Base-by-base conservation (phyloP, 345 rosid genomes). In the Eucalyptus globulus region DNA sequence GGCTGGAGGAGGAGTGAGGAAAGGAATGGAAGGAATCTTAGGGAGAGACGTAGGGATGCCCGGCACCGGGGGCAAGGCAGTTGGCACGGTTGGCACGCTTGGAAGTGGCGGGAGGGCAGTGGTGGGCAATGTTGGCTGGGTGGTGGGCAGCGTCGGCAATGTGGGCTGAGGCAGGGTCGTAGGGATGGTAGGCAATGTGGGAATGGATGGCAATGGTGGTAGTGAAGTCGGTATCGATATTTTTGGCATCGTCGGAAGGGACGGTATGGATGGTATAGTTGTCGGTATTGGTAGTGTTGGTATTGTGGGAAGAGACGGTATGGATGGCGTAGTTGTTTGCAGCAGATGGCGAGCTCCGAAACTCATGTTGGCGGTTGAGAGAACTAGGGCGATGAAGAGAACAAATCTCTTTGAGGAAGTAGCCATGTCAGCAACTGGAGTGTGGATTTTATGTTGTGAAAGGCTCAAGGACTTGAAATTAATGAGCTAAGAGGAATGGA, bases 1-100 rank as follows among this genome's bases (percentile, higher is more conserved):
- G 45, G 90, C 80, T 24, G 92, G 92, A 37, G 92, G 91, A 43
- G 93, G 94, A 12, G 93, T 62, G 69, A 92, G 49, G 89, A 93
- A 90, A 7, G 91, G 93, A 44, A 93, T 72, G 43, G 94, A 81
- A 31, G 95, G 94, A 86, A 92, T 88, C 60, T 87, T 37, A 4
- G 90, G 89, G 16, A 93, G 92, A 53, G 89, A 24, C 9, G 90
- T 51, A 7, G 93, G 92, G 11, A 91, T 69, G 90, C 88, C 89
- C 10, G 95, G 90, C 8, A 90, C 60, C 3, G 91, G 90, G 24
- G 92, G 92, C 45, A 89, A 13, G 17, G 91, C 43, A 2, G 92
- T 90, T 29, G 87, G 80, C 49, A 45, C 43, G 24, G 86, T 88
- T 5, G 90, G 87, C 47, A 91, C 3, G 87, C 45, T 90, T 9